phyloP scores from a whole-genome alignment of 179 eudicot species.

The Carnegiea gigantea region DNA sequence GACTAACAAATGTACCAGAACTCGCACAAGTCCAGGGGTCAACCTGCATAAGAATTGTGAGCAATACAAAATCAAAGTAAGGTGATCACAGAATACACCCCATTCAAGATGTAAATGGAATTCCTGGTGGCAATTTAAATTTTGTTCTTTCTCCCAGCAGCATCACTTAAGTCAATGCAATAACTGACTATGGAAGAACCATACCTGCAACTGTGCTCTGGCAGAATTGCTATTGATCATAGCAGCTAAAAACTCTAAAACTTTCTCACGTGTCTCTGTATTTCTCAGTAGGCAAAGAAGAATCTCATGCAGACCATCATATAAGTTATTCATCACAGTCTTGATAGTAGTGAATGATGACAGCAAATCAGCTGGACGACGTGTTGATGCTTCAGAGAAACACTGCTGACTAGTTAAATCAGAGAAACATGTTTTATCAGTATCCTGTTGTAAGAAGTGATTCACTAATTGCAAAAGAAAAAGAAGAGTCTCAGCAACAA shows the following conservation, averaged over 20 bases:
- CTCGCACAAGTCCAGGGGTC: constrained; percentile 93
- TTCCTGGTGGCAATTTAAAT: neutral
- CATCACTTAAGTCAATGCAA: constrained; percentile 3
- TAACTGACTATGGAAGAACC: neutral
- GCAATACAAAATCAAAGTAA: neutral
- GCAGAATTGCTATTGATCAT: constrained; percentile 83
- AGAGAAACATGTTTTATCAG: constrained; percentile 25
- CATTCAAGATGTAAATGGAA: neutral
- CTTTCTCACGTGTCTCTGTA: constrained; percentile 76
- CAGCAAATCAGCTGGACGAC: constrained; percentile 81
- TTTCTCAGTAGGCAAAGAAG: constrained; percentile 76
- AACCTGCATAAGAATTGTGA: constrained; percentile 48
- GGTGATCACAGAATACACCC: neutral
- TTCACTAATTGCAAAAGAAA: constrained; percentile 4
- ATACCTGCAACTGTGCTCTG: constrained; percentile 86
- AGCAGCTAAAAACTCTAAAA: constrained; percentile 75
- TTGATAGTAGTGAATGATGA: constrained; percentile 91
- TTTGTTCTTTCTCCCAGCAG: too few relatives aligned
- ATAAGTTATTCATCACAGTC: constrained; percentile 77
- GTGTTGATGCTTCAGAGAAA: constrained; percentile 83
- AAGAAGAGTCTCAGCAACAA: neutral
- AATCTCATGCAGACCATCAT: constrained; percentile 77
- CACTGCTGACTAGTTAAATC: constrained; percentile 71
- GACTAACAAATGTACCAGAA: constrained; percentile 97
- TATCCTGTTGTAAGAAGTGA: neutral